Base-by-base conservation (phyloP, 768 basidiomycete species). In the Sporobolomyces pararoseus region DNA sequence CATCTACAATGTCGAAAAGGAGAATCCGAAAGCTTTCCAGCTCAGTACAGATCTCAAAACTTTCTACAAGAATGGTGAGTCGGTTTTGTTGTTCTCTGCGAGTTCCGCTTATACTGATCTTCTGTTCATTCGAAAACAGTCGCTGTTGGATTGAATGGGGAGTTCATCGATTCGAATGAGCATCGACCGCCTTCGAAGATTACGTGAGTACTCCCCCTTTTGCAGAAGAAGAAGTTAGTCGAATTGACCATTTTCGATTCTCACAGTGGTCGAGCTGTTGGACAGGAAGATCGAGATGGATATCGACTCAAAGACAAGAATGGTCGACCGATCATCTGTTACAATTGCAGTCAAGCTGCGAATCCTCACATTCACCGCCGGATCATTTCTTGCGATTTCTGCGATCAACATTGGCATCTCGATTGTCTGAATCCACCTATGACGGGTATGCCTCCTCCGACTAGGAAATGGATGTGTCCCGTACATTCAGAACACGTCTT, bases 401-500 rank as follows among this genome's bases (percentile, higher is more conserved):
- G 96, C 80, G 84, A 84, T 70, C 84, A 95, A 52, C 90, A 94
- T 78, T 99, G 95, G 90, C 96, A 99, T 78, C 85, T 97, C 65
- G 96, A 98, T 79, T 99, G 96, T 76, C 83, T 98, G 34, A 88
- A 91, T 75, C 96, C 95, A 21, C 96, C 96, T 12, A 81, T 95
- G 68, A 82, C 88, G 29, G 84, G 84, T 47, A 87, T 98, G 85
- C 96, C 96, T 4, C 84, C 88, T 17, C 86, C 88, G 66, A 86
- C 86, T 74, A 89, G 87, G 83, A 96, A 94, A 79, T 99, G 95
- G 94, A 96, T 95, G 93, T 99, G 96, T 79, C 96, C 96, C 12
- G 91, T 95, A 77, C 96, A 99, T 78, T 87, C 86, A n/a, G 93
- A 75, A 21, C 61, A 64, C 17, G 17, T 75, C 17, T 25, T 75